A percentile compares a stretch with the other conserved stretches of the same genome.
Conservation (phyloP, 1,284 basidiomycete species). For the Ganoderma leucocontextum region DNA sequence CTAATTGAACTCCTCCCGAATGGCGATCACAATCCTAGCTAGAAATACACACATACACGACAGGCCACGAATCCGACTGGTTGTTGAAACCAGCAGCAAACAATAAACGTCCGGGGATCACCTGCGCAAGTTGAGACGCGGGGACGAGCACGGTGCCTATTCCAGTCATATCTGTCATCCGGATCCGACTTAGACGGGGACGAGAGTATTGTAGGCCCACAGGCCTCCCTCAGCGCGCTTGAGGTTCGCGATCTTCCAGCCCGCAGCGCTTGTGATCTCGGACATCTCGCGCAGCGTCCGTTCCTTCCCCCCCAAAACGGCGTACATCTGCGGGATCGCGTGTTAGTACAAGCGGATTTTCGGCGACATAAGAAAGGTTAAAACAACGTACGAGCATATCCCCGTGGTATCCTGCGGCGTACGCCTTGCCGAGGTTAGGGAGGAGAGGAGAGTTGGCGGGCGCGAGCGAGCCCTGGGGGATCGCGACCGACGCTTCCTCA, state of each 20-base stretch:
- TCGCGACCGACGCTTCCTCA: conserved; percentile 21
- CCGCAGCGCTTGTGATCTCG: conserved; percentile 59
- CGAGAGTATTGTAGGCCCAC: conserved; percentile 53
- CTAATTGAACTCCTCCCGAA: not conserved
- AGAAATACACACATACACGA: not conserved
- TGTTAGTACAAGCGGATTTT: conserved; percentile 43
- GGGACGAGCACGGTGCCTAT: not conserved
- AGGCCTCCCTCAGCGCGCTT: conserved; percentile 46
- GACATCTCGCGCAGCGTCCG: conserved; percentile 68
- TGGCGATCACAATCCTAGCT: not conserved
- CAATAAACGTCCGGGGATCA: not conserved
- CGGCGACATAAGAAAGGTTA: conserved; percentile 27
- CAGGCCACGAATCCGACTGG: not conserved
- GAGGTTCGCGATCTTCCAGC: conserved; percentile 68
- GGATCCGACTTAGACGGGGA: conserved; percentile 46
- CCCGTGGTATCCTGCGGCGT: conserved; percentile 17
- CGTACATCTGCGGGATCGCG: conserved; percentile 60
- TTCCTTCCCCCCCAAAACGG: conserved; percentile 68
- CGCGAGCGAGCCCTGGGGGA: conserved; percentile 25
- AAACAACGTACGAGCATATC: conserved; percentile 69
- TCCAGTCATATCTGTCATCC: not conserved
- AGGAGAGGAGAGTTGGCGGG: conserved; percentile 17
- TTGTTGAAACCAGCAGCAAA: conserved; percentile 16
- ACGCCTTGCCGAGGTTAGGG: conserved; percentile 17
- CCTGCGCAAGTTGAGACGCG: not conserved